Evolutionary conservation across 768 basidiomycete species (phyloP).

Genomic region (Boletus pseudopeckii): DNA sequence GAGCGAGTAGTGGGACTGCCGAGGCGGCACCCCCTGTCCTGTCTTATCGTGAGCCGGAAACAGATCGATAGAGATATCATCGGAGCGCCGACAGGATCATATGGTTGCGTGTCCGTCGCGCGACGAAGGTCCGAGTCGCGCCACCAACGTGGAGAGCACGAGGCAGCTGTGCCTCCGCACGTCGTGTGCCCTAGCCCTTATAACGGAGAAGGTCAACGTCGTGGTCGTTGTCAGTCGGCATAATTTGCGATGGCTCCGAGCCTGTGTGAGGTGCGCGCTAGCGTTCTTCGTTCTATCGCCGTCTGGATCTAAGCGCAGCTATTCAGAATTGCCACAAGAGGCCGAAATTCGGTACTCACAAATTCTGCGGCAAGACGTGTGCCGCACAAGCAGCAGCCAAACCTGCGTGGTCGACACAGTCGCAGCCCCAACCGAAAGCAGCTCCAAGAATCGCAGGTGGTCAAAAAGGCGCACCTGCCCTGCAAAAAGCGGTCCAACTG

Average conservation of each 20-base stretch:
- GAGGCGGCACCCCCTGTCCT: not conserved
- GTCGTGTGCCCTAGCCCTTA: constrained; percentile 9
- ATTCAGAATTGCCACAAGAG: constrained; percentile 50
- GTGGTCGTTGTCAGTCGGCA: constrained; percentile 2
- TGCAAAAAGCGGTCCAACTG: constrained; percentile 20
- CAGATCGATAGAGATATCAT: constrained; percentile 11
- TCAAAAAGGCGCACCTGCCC: constrained; percentile 13
- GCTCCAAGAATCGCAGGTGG: constrained; percentile 8
- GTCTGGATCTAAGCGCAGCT: constrained; percentile 2
- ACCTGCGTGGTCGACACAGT: constrained; percentile 9
- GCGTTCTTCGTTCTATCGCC: not conserved
- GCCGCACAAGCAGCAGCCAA: constrained; percentile 38
- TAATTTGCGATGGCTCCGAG: constrained; percentile 26
- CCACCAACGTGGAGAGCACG: constrained; percentile 26
- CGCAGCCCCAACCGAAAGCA: constrained; percentile 12
- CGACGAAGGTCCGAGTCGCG: constrained; percentile 5
- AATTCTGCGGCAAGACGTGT: constrained; percentile 57
- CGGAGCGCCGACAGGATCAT: constrained; percentile 1
- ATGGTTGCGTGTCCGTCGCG: constrained; percentile 2
- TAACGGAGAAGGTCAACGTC: constrained; percentile 8
- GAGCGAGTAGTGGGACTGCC: not conserved
- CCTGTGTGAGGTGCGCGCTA: constrained; percentile 30
- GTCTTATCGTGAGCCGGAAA: constrained; percentile 17
- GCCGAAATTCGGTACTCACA: constrained; percentile 53
- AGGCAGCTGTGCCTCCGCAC: constrained; percentile 12